Evolutionary conservation across 1,284 basidiomycete genomes (phyloP), one percentile per base, ranked within the genome.

Genomic region (Sporisorium scitamineum): DNA sequence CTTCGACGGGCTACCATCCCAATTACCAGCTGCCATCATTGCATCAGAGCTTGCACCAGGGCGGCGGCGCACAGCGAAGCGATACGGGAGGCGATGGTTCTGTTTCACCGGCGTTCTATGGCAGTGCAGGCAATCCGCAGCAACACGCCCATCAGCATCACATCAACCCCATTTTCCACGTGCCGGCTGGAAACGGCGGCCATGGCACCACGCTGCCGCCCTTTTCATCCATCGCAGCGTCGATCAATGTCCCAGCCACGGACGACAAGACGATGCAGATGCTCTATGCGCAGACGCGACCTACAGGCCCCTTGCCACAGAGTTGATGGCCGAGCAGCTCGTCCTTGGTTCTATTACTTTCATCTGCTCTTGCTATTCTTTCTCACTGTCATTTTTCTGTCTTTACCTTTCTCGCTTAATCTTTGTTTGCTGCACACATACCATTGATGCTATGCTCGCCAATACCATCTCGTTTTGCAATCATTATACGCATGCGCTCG

Each of bases 201-300:
- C 62, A 70, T 18, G 74, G 63, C 39, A 74, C 67, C 14, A 72
- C 68, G 20, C 59, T 80, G 42, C 79, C 79, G 32, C 78, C 79
- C 18, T 80, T 80, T 37, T 76, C 78, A 22, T 71, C 79, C 57
- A 70, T 80, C 37, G 79, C 78, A 47, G 79, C 79, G 11, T 58
- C 70, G 10, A 69, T 74, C 42, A 61, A 77, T 22, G 64, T 58
- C 11, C 61, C 61, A 9, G 65, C 58, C 26, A 65, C 60, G 31
- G 60, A 68, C 31, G 61, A 61, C 37, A 73, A 73, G 54, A 50
- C 61, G 20, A 48, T 61, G 53, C 65, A 72, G 56, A 67, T 72
- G 70, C 41, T 72, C 34, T 73, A 73, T 31, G 54, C 61, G 20
- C 70, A 73, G 32, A 42, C 70, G n/a, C 61, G 58, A 10, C 24